Evolutionary conservation across 1,284 basidiomycete genomes (phyloP).

Genomic region (Fomitopsis schrenkii): DNA sequence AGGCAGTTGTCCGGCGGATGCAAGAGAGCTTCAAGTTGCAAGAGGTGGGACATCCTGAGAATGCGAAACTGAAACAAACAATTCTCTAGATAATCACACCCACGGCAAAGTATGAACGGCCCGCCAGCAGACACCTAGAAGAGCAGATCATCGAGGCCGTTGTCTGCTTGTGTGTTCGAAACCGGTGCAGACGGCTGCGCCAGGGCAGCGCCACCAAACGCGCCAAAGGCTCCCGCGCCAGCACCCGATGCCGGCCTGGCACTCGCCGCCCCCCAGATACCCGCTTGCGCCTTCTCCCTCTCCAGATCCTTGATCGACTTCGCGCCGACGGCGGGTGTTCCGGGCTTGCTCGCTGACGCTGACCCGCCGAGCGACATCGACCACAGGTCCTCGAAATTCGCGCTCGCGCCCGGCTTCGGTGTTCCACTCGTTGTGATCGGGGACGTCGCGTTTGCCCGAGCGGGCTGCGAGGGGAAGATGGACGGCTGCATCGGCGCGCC

Average conservation of each 20-base stretch:
- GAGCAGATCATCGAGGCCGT: conserved; percentile 30
- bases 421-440: conserved; percentile 15
- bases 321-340: conserved; percentile 27
- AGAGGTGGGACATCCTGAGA: not conserved
- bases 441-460: conserved; percentile 16
- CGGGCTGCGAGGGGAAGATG: conserved; percentile 15
- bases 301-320: conserved; percentile 88
- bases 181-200: conserved; percentile 17
- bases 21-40: not conserved
- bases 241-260: conserved; percentile 29
- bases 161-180: conserved; percentile 11
- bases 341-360: conserved; percentile 17
- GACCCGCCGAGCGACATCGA: conserved; percentile 71
- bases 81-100: not conserved
- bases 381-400: conserved; percentile 90
- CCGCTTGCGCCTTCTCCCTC: conserved; percentile 77
- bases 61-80: not conserved
- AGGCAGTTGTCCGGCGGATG: too few species aligned
- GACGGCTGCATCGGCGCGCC: conserved; percentile 14
- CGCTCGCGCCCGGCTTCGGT: conserved; percentile 28
- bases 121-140: conserved; percentile 16
- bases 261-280: conserved; percentile 66
- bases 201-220: conserved; percentile 30
- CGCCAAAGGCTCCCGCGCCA: conserved; percentile 35
- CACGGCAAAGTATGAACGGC: not conserved